Base-by-base conservation (phyloP, 2,329 filamentous ascomycete genomes). In the Sporothrix dimorphospora region DNA sequence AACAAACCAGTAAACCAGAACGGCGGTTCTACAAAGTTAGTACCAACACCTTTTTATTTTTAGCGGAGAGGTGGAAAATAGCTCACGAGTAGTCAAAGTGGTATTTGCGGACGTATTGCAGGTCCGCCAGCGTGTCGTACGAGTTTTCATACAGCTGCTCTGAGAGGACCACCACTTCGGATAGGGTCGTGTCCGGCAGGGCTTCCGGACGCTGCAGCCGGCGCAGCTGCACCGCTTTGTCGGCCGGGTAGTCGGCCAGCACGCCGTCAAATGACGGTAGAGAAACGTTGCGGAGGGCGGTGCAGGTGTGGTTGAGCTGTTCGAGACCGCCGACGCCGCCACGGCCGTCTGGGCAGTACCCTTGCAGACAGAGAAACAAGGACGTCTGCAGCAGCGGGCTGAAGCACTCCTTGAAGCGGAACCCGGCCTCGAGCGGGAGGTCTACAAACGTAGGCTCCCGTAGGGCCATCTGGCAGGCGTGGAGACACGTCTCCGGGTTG, bases 1-100 rank as follows among this genome's bases (percentile, higher is more conserved):
- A 1, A 76, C 71, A 0, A 73, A 70, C 84, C 84, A 86, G 71
- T 84, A 86, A 0, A 77, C 69, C 8, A 81, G 75, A 76, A 85
- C 71, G 12, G 57, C 7, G 12, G 4, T 12, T 27, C 69, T 73
- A 38, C 21, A 57, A 8, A 6, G 11, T 45, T 5, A 24, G 30
- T 34, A 38, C 14, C 6, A 38, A 11, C 9, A 8, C 1, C 9
- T 2, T 11, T 21, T n/a, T 8, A 9, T 5, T n/a, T n/a, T 38
- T 9, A 14, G 38, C 12, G 47, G 47, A 12, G 30, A 21, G 14
- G 21, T 40, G 24, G n/a, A 21, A 30, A 19, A 27, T 4, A 5
- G 73, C 77, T n/a, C 76, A 83, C 81, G 80, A 80, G 53, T 84
- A 84, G 3, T 75, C 24, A 7, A 76, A 75, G 72, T 85, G 83